Evolutionary conservation across 1,284 basidiomycete species (phyloP).

Genomic region (Hymenochaete sp.): DNA sequence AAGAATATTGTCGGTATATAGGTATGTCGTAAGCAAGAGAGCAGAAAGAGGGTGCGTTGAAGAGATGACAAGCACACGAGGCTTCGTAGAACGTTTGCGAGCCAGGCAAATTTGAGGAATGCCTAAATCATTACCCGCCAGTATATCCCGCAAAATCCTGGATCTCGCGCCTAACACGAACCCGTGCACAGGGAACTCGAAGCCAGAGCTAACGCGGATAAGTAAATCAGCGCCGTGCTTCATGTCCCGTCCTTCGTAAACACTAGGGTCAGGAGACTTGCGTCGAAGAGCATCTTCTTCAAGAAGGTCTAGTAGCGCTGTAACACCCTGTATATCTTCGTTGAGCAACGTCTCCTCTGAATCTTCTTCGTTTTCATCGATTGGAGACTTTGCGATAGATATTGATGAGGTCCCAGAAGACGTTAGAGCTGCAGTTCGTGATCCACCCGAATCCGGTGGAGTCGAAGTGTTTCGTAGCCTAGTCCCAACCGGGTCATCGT

Average conservation of each 20-base stretch:
- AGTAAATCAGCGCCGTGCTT: constrained; percentile 56
- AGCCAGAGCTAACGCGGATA: constrained; percentile 32
- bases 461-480: neutral
- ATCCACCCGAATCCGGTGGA: neutral
- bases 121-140: constrained; percentile 28
- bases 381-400: constrained; percentile 4
- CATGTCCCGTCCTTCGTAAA: constrained; percentile 18
- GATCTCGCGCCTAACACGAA: constrained; percentile 60
- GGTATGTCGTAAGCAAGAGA: constrained; percentile 74
- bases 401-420: no score
- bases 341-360: constrained; percentile 38
- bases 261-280: constrained; percentile 22
- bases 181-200: constrained; percentile 57
- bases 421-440: neutral
- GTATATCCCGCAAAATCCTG: constrained; percentile 36
- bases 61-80: constrained; percentile 32
- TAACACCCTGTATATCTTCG: constrained; percentile 42
- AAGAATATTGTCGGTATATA: constrained; percentile 82
- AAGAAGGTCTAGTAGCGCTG: constrained; percentile 35
- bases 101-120: neutral
- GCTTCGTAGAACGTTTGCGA: constrained; percentile 7
- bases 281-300: constrained; percentile 20
- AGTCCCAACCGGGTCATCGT: neutral
- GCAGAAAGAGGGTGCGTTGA: constrained; percentile 59
- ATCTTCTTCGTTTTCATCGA: constrained; percentile 26